Percentiles rank a stretch among this genome's conserved stretches.
Evolutionary conservation across 257 asterid genomes (phyloP).

Genomic region (Plantago ovata): DNA sequence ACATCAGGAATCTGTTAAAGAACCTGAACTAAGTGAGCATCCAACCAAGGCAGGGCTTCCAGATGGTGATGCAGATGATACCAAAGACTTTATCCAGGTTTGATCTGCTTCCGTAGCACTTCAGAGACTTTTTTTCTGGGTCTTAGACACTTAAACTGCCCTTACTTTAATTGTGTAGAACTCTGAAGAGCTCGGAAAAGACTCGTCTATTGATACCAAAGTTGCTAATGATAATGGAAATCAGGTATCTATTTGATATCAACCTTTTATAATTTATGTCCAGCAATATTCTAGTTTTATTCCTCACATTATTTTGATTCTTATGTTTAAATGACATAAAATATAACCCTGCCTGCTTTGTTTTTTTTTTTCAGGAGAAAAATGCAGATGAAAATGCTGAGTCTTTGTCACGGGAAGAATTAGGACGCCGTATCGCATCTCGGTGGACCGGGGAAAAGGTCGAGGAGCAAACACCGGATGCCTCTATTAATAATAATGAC

Average conservation of each 20-base stretch:
- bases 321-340: too few species aligned
- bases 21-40: slow-evolving; percentile 45
- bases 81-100: slow-evolving; percentile 44
- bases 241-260: slow-evolving; percentile 37
- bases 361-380: slow-evolving; percentile 49
- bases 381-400: slow-evolving; percentile 41
- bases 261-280: background rate
- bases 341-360: too few species aligned
- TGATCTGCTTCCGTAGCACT: slow-evolving; percentile 21
- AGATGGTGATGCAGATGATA: slow-evolving; percentile 31
- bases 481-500: slow-evolving; percentile 39
- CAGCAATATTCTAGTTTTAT: slow-evolving; percentile 5
- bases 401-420: slow-evolving; percentile 84
- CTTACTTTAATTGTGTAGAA: slow-evolving; percentile 31
- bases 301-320: background rate
- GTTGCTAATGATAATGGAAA: slow-evolving; percentile 36
- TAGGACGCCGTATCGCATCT: slow-evolving; percentile 89
- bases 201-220: slow-evolving; percentile 26
- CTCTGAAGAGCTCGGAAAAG: slow-evolving; percentile 34
- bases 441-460: slow-evolving; percentile 88
- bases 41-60: slow-evolving; percentile 28
- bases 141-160: slow-evolving; percentile 15
- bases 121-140: slow-evolving; percentile 1
- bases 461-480: slow-evolving; percentile 38
- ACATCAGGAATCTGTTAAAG: slow-evolving; percentile 36